Evolutionary conservation across 202 grass and related monocot species (phyloP), one percentile per base, ranked within the genome.

Genomic region (Setaria viridis): DNA sequence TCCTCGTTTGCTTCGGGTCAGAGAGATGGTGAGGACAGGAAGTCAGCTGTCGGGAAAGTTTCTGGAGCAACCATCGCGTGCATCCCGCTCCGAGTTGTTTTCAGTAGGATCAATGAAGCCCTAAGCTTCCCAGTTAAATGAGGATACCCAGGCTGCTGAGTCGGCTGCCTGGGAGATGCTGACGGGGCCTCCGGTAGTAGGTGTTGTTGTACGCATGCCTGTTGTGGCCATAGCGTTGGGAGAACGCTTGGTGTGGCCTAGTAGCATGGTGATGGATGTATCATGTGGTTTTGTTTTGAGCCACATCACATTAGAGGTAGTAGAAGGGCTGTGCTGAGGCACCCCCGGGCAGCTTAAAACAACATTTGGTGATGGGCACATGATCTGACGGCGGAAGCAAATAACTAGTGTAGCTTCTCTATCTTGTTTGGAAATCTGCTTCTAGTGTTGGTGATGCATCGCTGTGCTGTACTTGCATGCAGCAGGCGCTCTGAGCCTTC

Each of bases 81-180:
- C 47, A 88, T 99, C 47, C 96, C 96, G 7, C 84, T 99, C 64
- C 93, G 91, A 57, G 82, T 97, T 65, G 95, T 95, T 86, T 97
- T 95, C 83, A 97, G 95, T 81, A 98, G 95, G 81, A 98, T 98
- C 74, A 89, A 88, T 6, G 95, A 98, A 69, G 93, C 93, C 32
- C 78, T 98, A 45, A 89, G 73, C 41, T 92, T 56, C 76, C 77
- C 89, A 54, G 69, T 73, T 67, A 81, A 72, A 71, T 83, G 88
- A 89, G 87, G 63, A 17, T 81, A 71, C 33, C 30, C 10, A 69
- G 20, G 29, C 30, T 68, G 29, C 30, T 68, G 25, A 29, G 78
- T 81, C 53, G 43, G 45, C 45, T 56, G 76, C 47, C 29, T 34
- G 71, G 29, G 29, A 32, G 25, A 45, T 9, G 43, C 6, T 51